Conservation (phyloP, 2,329 filamentous ascomycete genomes). For the Aspergillus hortae region DNA sequence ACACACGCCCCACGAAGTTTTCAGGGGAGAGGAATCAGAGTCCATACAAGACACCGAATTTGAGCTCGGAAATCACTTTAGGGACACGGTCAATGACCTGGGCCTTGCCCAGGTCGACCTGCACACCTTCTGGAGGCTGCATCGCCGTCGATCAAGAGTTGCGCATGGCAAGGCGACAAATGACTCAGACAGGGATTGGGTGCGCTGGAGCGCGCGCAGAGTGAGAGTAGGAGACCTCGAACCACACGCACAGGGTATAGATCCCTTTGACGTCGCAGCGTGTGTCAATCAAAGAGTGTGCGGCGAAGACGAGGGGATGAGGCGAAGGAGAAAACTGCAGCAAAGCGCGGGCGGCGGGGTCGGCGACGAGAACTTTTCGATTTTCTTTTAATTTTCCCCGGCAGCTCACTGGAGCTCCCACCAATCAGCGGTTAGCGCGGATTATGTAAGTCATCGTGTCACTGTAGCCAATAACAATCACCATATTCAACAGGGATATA, state of each 20-base stretch:
- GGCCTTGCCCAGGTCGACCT: constrained; percentile 63
- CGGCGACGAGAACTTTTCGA: constrained; percentile 24
- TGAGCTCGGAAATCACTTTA: constrained; percentile 87
- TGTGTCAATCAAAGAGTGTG: neutral
- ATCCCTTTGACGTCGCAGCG: neutral
- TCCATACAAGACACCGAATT: constrained; percentile 83
- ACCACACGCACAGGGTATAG: too few species aligned
- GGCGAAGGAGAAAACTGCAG: constrained; percentile 15
- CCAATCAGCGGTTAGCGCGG: constrained; percentile 13
- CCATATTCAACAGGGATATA: too few species aligned
- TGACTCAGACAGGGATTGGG: constrained; percentile 15
- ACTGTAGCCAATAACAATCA: too few species aligned
- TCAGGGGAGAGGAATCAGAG: neutral
- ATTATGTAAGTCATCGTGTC: too few species aligned
- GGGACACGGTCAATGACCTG: constrained; percentile 86
- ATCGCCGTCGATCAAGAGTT: constrained; percentile 33
- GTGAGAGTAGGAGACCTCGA: neutral
- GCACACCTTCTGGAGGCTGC: constrained; percentile 41
- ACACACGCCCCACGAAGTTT: neutral
- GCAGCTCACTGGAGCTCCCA: constrained; percentile 8
- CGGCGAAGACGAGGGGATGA: neutral
- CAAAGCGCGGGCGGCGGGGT: constrained; percentile 20
- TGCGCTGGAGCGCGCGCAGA: neutral
- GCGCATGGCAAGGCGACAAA: constrained; percentile 33
- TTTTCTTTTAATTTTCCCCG: constrained; percentile 9